phyloP scores from a whole-genome alignment of 1,284 basidiomycete genomes.

The Leccinum fuscescens region DNA sequence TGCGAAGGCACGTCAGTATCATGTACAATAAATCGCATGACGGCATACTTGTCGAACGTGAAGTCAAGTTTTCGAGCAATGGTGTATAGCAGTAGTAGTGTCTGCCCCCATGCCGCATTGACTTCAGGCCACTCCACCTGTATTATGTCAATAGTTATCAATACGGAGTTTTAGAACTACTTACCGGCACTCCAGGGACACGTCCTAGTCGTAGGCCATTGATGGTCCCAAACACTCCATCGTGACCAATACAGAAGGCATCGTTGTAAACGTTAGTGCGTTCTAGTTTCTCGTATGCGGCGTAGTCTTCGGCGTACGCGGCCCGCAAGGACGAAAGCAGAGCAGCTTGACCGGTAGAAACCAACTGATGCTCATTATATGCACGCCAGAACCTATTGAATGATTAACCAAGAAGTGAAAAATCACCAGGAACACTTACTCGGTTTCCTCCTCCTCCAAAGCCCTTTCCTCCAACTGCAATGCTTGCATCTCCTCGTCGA shows the following conservation, averaged over 20 bases:
- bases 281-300: conserved; percentile 81
- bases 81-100: conserved; percentile 87
- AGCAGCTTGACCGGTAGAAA: conserved; percentile 62
- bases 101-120: conserved; percentile 98
- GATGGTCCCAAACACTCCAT: conserved; percentile 93
- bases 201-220: conserved; percentile 92
- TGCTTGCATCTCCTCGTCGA: conserved; percentile 70
- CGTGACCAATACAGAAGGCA: conserved; percentile 96
- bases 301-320: conserved; percentile 73
- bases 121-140: conserved; percentile 98
- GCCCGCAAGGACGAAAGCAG: conserved; percentile 71
- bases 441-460: conserved; percentile 74
- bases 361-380: conserved; percentile 71
- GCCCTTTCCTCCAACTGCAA: conserved; percentile 76
- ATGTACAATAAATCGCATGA: conserved; percentile 6
- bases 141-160: conserved; percentile 9
- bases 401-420: conserved; percentile 4
- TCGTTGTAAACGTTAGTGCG: conserved; percentile 98
- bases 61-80: conserved; percentile 88
- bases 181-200: conserved; percentile 71
- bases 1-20: conserved; percentile 33
- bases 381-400: conserved; percentile 77
- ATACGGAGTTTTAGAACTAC: conserved; percentile 24
- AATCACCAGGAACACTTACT: conserved; percentile 49
- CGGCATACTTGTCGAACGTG: conserved; percentile 73